Base-by-base conservation (phyloP, 2,329 filamentous ascomycete species). In the Nannizzia gypsea region DNA sequence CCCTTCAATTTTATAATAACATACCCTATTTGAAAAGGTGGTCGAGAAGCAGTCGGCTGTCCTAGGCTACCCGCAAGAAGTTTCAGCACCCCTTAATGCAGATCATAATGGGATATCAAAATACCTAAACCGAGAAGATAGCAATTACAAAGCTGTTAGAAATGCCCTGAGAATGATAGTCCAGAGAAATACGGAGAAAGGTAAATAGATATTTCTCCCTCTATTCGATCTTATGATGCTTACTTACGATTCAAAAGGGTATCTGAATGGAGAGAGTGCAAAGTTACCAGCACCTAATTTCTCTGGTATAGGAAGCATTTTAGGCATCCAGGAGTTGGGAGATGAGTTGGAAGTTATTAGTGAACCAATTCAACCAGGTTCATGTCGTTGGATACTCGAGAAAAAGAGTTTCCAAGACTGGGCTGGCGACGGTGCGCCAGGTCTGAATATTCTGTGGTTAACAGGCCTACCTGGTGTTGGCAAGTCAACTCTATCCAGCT, bases 81-180 rank as follows among this genome's bases (percentile, higher is more conserved):
- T 6, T 0, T 6, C 6, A 5, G 3, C 22, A 3, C 4, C 44
- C 2, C 20, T 24, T 8, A 8, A 24, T 20, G 44, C 44, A 13
- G 20, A 48, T 20, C 44, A 48, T 24, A 20, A 20, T 24, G 17
- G 20, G 6, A 20, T 48, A 2, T 48, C 17, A 24, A 48, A 48
- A 24, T 48, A 13, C 20, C 17, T 13, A 9, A 48, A 24, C 6
- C 17, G 20, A 20, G 20, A 56, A 1, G 71, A 74, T 58, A 64
- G 67, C 1, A 75, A 73, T 57, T 74, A 72, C 59, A 63, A 56
- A 54, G 6, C 28, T 8, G 28, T 31, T 6, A 31, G 9, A 6
- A 8, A 31, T 6, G 28, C 28, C 28, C 28, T 31, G 28, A 31
- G 28, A 6, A 31, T 6, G 6, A 31, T 31, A 6, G 28, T 31